Percentiles rank a stretch among this genome's conserved stretches.
Evolutionary conservation across 768 basidiomycete species (phyloP).

Genomic region (Mycena alexandri): DNA sequence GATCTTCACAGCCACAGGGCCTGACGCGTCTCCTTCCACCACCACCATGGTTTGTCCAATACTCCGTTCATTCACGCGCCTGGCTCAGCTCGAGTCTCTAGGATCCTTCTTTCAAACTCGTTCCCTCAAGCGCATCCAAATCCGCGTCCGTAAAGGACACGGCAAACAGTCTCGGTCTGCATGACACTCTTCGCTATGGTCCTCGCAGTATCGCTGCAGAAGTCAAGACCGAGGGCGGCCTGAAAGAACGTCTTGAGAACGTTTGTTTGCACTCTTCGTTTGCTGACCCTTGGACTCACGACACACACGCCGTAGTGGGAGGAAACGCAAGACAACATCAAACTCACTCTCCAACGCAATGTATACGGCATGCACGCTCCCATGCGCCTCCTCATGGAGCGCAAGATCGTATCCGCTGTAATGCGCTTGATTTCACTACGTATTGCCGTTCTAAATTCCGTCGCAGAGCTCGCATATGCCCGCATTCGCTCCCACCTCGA

Average conservation of each 20-base stretch:
- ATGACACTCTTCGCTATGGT: slow-evolving; percentile 91
- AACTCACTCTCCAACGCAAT: slow-evolving; percentile 87
- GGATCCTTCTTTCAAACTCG: slow-evolving; percentile 72
- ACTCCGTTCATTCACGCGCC: slow-evolving; percentile 15
- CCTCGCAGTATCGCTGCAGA: slow-evolving; percentile 85
- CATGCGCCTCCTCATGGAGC: slow-evolving; percentile 93
- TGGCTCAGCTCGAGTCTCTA: slow-evolving; percentile 30
- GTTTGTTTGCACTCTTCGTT: slow-evolving; percentile 57
- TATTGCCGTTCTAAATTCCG: slow-evolving; percentile 6
- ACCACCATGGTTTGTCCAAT: slow-evolving; percentile 22
- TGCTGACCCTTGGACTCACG: slow-evolving; percentile 16
- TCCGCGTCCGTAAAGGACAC: slow-evolving; percentile 76
- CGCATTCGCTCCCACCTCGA: slow-evolving; percentile 68
- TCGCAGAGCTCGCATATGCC: slow-evolving; percentile 76
- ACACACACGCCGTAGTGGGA: slow-evolving; percentile 77
- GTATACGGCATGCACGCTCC: slow-evolving; percentile 91
- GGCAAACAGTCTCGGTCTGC: slow-evolving; percentile 82
- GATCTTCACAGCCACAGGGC: slow-evolving; percentile 17
- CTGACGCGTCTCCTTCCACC: slow-evolving; percentile 45
- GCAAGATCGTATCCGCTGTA: slow-evolving; percentile 85
- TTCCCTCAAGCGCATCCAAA: slow-evolving; percentile 68
- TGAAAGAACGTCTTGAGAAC: slow-evolving; percentile 82
- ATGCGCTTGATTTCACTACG: slow-evolving; percentile 42
- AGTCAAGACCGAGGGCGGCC: slow-evolving; percentile 67
- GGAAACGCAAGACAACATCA: slow-evolving; percentile 89